Conservation (phyloP, 768 basidiomycete genomes). For the Dioszegia crocea region DNA sequence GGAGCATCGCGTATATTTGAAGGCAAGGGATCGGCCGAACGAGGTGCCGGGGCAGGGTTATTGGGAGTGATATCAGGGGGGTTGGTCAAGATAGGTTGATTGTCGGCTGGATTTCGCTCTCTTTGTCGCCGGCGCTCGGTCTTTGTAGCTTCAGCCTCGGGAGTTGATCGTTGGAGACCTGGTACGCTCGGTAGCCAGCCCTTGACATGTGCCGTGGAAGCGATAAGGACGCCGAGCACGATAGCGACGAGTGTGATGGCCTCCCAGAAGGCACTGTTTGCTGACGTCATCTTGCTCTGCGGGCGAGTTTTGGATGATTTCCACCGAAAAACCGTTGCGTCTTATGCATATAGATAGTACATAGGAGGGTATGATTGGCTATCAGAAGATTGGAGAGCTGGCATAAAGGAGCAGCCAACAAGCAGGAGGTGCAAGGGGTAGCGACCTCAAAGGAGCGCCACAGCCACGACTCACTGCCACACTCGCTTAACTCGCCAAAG, state of each 20-base stretch:
- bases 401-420: no score
- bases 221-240: conserved; percentile 4
- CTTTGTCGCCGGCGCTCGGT: background rate
- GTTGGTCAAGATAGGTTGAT: no score
- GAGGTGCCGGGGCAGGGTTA: no score
- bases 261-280: conserved; percentile 12
- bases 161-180: background rate
- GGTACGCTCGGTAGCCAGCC: conserved; percentile 2
- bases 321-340: background rate
- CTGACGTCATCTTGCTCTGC: background rate
- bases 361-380: no score
- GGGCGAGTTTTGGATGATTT: background rate
- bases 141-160: background rate
- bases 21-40: no score
- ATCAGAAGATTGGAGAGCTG: no score
- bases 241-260: conserved; percentile 3
- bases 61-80: no score
- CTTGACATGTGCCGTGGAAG: conserved; percentile 2
- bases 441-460: background rate
- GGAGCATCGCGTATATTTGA: no score
- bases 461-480: background rate
- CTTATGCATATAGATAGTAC: background rate
- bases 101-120: background rate
- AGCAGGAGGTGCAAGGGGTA: background rate
- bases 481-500: conserved; percentile 5